Base-by-base conservation (phyloP, 371 early-diverging fungal species). In the Globomyces sp. region DNA sequence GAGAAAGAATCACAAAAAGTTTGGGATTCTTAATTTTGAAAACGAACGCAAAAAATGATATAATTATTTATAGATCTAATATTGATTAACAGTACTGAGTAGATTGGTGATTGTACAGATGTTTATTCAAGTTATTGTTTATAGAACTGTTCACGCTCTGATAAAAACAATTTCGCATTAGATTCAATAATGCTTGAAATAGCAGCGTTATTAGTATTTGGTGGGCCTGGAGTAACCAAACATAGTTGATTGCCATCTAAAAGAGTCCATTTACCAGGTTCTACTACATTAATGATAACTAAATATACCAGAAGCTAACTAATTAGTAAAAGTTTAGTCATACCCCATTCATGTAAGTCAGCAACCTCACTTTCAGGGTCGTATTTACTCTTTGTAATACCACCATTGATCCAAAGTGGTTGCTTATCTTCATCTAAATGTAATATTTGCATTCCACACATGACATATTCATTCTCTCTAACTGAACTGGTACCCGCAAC, bases 351-450 rank as follows among this genome's bases (percentile, higher is more conserved):
- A 39, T 39, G 36, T 9, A 55, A 40, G 4, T 55, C 55, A 2
- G 40, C 55, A 6, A 55, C 6, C 4, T 36, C 40, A 39, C 55
- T 55, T 8, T 39, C 55, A 46, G 36, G 40, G 40, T 55, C 55
- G 40, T 55, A 55, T 55, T 73, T 73, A 72, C 68, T 77, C 37
- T 37, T 41, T 36, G 68, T 40, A 9, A 77, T 57, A 36, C 79
- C 79, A 46, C 76, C 79, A 51, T 79, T 76, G 48, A 61, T 70
- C 76, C 76, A 79, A 36, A 79, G 71, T 44, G 75, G 75, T 37
- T 55, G 8, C 11, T 53, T 24, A 3, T 63, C 4, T 52, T 72
- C 71, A 63, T 74, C 73, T 11, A 65, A 47, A 52, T 78, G 78
- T 11, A 43, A 8, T 4, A 63, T 63, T 43, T 4, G 86, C 39